Base-by-base conservation (phyloP, 192 early-diverging fungal genomes). In the Mortierella alpina region DNA sequence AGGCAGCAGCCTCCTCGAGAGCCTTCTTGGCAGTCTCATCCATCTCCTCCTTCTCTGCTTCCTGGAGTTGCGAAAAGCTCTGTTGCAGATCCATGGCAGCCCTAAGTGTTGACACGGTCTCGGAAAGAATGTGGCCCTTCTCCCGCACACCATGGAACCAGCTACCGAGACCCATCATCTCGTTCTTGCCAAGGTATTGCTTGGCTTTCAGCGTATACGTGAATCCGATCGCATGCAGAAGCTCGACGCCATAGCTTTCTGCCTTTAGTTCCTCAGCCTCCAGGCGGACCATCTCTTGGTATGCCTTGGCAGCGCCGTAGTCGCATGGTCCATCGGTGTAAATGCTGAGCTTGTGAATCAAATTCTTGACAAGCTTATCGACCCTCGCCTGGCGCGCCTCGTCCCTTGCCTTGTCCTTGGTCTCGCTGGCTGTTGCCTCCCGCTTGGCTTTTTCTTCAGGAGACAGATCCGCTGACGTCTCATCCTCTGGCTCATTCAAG, bases 51-150 rank as follows among this genome's bases (percentile, higher is more conserved):
- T 96, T 91, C 64, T 99, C 98, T 7, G 96, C 92, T 72, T 95
- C 91, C 75, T 95, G 92, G 20, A 99, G 86, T 84, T 97, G 94
- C 10, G 86, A 84, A 82, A 98, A 99, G 31, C 91, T 93, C 54
- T 91, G 90, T 77, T 99, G 96, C 46, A 98, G 84, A 83, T 99
- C 97, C 71, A 97, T 87, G 1, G 98, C 98, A 12, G 94, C 93
- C 68, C 95, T 91, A 44, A 99, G 85, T 17, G 96, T 98, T 20
- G 93, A 91, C 40, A 97, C 95, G 3, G 98, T 96, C 71, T 97
- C 95, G 7, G 88, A 88, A 59, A 98, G 88, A 39, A 97, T 95
- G 77, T 98, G 95, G 13, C 94, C 93, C 70, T 96, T 97, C 72
- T 99, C 98, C 53, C 91, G 86, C 48, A 93, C 84, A 75, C 88